A percentile compares a stretch with the other conserved stretches of the same genome.
These are phyloP conservation scores for Astragalus membranaceus DNA, from an alignment of 306 rosid genomes.

Conservation along the genomic window DNA sequence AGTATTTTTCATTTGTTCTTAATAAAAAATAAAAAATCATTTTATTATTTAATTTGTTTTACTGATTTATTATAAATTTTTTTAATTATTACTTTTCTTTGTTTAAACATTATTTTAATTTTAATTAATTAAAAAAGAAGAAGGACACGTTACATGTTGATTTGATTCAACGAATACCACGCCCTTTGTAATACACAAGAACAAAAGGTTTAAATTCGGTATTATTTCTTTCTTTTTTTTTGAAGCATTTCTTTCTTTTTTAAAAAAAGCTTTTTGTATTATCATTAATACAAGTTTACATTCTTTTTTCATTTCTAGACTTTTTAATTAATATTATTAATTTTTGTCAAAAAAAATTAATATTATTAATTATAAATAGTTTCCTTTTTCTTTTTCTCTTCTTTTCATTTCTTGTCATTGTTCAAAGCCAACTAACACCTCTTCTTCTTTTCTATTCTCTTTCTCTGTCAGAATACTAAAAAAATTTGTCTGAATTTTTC, in stretches of 20 bases:
- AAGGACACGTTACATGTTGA: not conserved
- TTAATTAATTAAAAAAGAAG: not conserved
- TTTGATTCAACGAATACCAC: not conserved
- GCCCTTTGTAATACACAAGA: not conserved
- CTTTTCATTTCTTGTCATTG: not conserved
- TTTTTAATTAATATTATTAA: not conserved
- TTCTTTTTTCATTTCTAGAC: not conserved
- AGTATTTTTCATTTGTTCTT: not conserved
- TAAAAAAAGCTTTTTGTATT: not conserved
- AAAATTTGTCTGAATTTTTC: constrained; percentile 28
- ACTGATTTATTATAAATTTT: no score
- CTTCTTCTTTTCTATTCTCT: constrained; percentile 16
- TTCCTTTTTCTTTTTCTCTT: no score
- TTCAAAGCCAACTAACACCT: constrained; percentile 43
- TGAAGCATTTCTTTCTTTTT: not conserved
- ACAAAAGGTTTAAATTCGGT: not conserved
- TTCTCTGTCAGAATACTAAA: constrained; percentile 25
- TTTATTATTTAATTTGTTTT: not conserved
- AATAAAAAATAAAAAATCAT: not conserved
- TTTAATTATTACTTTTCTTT: not conserved
- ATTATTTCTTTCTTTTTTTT: not conserved
- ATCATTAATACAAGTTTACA: not conserved
- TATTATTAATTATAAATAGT: not conserved
- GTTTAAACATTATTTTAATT: not conserved
- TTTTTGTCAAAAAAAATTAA: no score